Conservation (phyloP, 352 stramenopile genomes). For the Globisporangium heterothallicum region DNA sequence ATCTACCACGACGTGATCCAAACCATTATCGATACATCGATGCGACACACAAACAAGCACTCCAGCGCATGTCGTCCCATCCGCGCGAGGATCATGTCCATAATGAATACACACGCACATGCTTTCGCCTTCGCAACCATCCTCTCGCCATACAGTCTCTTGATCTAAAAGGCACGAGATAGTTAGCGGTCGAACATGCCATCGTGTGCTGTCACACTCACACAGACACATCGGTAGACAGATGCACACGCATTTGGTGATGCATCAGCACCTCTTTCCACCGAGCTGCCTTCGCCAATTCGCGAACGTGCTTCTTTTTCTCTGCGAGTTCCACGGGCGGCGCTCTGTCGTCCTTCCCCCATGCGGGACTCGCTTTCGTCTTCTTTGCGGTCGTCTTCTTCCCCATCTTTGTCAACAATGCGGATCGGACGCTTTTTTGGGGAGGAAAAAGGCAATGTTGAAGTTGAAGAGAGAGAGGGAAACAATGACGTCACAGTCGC, state of each 20-base stretch:
- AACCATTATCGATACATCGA: neutral
- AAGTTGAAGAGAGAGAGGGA: conserved; percentile 15
- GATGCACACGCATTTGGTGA: too few species aligned
- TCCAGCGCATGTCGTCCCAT: too few species aligned
- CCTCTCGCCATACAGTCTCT: conserved; percentile 56
- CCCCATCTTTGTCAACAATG: conserved; percentile 15
- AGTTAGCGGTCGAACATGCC: too few species aligned
- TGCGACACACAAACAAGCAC: neutral
- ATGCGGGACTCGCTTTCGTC: conserved; percentile 7
- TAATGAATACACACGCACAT: conserved; percentile 28
- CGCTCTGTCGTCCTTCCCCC: neutral
- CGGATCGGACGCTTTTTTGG: neutral
- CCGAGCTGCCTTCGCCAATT: conserved; percentile 40
- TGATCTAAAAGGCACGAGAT: conserved; percentile 41
- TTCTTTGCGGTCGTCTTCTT: conserved; percentile 21
- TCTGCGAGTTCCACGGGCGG: conserved; percentile 26
- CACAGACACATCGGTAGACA: too few species aligned
- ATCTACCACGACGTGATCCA: conserved; percentile 25
- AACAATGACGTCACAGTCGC: too few species aligned
- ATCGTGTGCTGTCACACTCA: neutral
- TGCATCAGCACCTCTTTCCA: conserved; percentile 42
- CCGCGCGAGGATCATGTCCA: too few species aligned
- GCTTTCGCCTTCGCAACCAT: conserved; percentile 60
- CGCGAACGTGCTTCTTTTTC: conserved; percentile 78
- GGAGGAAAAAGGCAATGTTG: conserved; percentile 4